Conservation (phyloP, 2,329 filamentous ascomycete species). For the Penicillium corylophilum region DNA sequence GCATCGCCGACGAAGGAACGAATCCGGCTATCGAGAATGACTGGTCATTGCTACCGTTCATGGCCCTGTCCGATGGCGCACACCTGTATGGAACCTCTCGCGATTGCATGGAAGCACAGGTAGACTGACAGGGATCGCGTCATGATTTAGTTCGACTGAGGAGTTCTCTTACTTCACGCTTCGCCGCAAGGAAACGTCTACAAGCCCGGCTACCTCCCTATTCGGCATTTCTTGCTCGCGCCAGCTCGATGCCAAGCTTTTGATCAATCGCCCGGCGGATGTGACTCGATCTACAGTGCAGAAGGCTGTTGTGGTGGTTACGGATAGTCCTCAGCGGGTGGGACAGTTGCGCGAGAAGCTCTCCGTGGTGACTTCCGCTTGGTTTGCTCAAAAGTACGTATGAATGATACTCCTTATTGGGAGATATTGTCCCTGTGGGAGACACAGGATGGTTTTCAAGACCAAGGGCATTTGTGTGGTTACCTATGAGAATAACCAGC, state of each 20-base stretch:
- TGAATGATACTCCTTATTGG: neutral
- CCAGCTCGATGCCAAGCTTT: conserved; percentile 76
- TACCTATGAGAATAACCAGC: neutral
- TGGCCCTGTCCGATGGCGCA: conserved; percentile 93
- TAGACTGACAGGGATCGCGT: conserved; percentile 6
- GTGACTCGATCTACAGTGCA: conserved; percentile 98
- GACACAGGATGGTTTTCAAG: neutral
- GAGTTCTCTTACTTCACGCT: conserved; percentile 99
- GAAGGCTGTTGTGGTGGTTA: conserved; percentile 95
- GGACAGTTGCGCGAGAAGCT: conserved; percentile 87
- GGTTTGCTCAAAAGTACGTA: conserved; percentile 81
- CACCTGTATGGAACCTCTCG: conserved; percentile 67
- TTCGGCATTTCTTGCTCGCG: conserved; percentile 96
- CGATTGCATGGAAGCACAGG: neutral
- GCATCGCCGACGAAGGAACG: conserved; percentile 75
- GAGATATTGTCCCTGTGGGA: neutral
- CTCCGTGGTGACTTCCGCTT: conserved; percentile 86
- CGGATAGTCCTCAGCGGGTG: conserved; percentile 85
- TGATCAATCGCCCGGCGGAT: conserved; percentile 77
- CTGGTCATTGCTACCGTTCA: conserved; percentile 90
- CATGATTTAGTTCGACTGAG: conserved; percentile 67
- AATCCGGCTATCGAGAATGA: conserved; percentile 83
- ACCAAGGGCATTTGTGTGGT: neutral
- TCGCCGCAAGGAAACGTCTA: conserved; percentile 53
- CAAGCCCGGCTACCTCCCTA: conserved; percentile 68